A percentile compares a stretch with the other conserved stretches of the same genome.
These are phyloP conservation scores for Quercus variabilis DNA, from an alignment of 306 rosid species.

Conservation along the genomic window DNA sequence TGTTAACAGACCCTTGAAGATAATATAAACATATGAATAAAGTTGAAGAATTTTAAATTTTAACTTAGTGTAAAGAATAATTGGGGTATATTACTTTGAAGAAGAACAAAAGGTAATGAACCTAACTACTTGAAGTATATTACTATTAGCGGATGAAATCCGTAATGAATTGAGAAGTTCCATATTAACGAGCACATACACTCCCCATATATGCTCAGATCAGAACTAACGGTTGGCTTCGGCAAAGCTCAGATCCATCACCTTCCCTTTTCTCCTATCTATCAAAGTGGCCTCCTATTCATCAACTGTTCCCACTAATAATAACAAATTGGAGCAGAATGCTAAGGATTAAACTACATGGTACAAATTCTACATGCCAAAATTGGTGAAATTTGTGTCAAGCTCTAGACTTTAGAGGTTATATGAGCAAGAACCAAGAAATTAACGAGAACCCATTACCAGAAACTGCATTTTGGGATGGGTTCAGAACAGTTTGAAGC, in stretches of 20 bases:
- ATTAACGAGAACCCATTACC: slow-evolving; percentile 59
- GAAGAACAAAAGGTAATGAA: slow-evolving; percentile 38
- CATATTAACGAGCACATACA: slow-evolving; percentile 24
- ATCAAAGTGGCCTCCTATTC: slow-evolving; percentile 29
- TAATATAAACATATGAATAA: slow-evolving; percentile 38
- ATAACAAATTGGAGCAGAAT: slow-evolving; percentile 23
- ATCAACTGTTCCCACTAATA: slow-evolving; percentile 19
- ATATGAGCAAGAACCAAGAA: slow-evolving; percentile 26
- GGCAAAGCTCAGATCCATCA: slow-evolving; percentile 45
- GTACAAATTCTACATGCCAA: slow-evolving; percentile 25
- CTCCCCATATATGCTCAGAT: slow-evolving; percentile 35
- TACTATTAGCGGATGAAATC: slow-evolving; percentile 13
- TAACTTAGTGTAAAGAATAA: slow-evolving; percentile 28
- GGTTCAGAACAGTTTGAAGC: slow-evolving; percentile 29
- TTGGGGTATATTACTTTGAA: slow-evolving; percentile 16
- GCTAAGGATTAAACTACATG: slow-evolving; percentile 37
- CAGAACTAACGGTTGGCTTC: slow-evolving; percentile 41
- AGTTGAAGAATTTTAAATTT: slow-evolving; percentile 56
- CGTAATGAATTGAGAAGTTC: slow-evolving; percentile 16
- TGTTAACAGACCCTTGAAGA: slow-evolving; percentile 29
- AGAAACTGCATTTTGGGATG: slow-evolving; percentile 45
- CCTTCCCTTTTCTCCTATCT: slow-evolving; percentile 11
- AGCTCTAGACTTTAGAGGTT: slow-evolving; percentile 23
- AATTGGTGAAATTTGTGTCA: slow-evolving; percentile 20
- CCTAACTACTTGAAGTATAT: slow-evolving; percentile 22